phyloP scores from a whole-genome alignment of 345 rosid species.

The Salix brachista region DNA sequence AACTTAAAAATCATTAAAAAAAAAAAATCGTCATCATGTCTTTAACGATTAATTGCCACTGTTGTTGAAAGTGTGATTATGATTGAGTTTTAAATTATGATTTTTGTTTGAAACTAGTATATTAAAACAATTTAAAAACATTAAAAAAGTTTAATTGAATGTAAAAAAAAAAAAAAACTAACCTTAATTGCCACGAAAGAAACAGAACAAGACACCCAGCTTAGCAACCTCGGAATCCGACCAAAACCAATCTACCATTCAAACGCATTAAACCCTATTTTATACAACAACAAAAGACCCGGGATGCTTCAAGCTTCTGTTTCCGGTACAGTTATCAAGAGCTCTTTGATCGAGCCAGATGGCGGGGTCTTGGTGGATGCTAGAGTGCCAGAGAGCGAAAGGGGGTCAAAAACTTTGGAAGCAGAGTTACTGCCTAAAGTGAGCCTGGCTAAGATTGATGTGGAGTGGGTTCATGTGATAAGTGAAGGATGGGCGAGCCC shows the following conservation, averaged over 20 bases:
- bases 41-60: conserved; percentile 29
- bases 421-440: conserved; percentile 66
- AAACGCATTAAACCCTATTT: conserved; percentile 32
- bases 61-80: too few relatives aligned
- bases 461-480: conserved; percentile 94
- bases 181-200: conserved; percentile 1
- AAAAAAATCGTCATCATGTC: conserved; percentile 32
- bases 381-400: conserved; percentile 56
- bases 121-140: too few relatives aligned
- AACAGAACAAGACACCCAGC: background rate
- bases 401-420: conserved; percentile 45
- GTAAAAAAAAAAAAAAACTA: background rate
- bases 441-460: conserved; percentile 59
- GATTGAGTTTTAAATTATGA: too few relatives aligned
- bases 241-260: conserved; percentile 35
- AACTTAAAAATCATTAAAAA: background rate
- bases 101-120: too few relatives aligned
- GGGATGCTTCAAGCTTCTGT: conserved; percentile 23
- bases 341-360: conserved; percentile 89
- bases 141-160: too few relatives aligned
- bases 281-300: conserved; percentile 5
- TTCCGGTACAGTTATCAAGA: conserved; percentile 12
- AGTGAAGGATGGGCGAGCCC: conserved; percentile 99
- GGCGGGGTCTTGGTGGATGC: conserved; percentile 75
- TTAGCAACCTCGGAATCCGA: conserved; percentile 17